Percentiles rank a stretch among this genome's conserved stretches.
phyloP scores from a whole-genome alignment of 164 flowering plant genomes.

The Stephania yunnanensis region DNA sequence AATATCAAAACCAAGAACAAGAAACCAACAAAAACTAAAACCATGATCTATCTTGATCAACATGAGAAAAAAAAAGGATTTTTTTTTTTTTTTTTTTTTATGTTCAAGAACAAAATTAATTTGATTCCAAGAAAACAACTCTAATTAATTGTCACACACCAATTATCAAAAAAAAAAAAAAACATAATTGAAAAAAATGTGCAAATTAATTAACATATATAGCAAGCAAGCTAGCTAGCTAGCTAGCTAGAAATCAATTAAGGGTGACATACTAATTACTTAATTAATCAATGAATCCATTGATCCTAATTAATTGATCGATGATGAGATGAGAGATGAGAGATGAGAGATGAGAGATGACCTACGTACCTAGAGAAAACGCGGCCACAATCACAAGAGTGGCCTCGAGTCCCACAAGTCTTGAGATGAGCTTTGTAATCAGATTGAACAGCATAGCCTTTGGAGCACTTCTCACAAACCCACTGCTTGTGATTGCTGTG shows the following conservation, averaged over 20 bases:
- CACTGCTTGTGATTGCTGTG: constrained; percentile 90
- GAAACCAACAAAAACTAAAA: not conserved
- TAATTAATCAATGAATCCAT: not conserved
- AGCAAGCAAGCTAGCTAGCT: too few relatives aligned
- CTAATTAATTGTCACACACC: too few relatives aligned
- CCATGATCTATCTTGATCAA: too few relatives aligned
- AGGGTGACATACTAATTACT: not conserved
- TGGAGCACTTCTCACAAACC: constrained; percentile 89
- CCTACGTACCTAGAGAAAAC: constrained; percentile 87
- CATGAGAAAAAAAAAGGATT: too few relatives aligned
- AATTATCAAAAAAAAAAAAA: too few relatives aligned
- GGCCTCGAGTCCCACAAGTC: constrained; percentile 95
- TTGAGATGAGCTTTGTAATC: constrained; percentile 97
- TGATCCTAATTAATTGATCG: not conserved
- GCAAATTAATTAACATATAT: too few relatives aligned
- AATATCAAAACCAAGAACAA: not conserved
- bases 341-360: too few relatives aligned
- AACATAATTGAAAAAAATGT: too few relatives aligned
- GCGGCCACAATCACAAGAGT: constrained; percentile 95
- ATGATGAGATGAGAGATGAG: too few relatives aligned
- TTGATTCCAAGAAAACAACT: too few relatives aligned
- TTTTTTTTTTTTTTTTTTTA: too few relatives aligned
- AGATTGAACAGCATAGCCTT: constrained; percentile 95
- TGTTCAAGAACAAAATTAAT: too few relatives aligned
- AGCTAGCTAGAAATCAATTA: not conserved